A percentile compares a stretch with the other conserved stretches of the same genome.
phyloP scores from a whole-genome alignment of 192 early-diverging fungal species.

The Rhizoclosmatium sp. region DNA sequence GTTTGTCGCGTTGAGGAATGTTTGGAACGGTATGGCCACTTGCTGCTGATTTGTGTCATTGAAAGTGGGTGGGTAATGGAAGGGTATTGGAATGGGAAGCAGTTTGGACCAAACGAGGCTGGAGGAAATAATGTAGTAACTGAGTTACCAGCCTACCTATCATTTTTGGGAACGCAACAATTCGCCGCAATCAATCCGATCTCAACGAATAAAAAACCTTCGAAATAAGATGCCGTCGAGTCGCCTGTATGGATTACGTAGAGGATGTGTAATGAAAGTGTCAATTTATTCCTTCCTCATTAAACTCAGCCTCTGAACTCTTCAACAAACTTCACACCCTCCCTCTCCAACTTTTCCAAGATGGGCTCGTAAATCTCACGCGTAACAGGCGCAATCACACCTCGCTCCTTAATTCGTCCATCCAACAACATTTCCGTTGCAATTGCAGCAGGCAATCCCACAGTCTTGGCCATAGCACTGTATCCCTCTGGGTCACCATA shows the following conservation, averaged over 20 bases:
- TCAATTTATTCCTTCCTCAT: too few species aligned
- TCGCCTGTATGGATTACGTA: too few species aligned
- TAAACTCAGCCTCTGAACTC: background rate
- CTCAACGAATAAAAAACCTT: too few species aligned
- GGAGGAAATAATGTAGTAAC: too few species aligned
- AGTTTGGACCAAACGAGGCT: slow-evolving; percentile 24
- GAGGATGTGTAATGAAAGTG: too few species aligned
- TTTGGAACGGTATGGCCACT: slow-evolving; percentile 45
- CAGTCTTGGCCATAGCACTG: slow-evolving; percentile 66
- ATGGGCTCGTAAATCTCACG: slow-evolving; percentile 90
- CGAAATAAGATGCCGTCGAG: too few species aligned
- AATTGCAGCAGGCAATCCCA: slow-evolving; percentile 66
- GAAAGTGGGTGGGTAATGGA: slow-evolving; percentile 19
- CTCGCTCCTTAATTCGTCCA: slow-evolving; percentile 62
- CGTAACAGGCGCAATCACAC: slow-evolving; percentile 93
- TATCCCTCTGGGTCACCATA: slow-evolving; percentile 63
- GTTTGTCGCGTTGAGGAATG: slow-evolving; percentile 46
- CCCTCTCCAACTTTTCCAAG: slow-evolving; percentile 84
- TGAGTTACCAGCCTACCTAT: slow-evolving; percentile 23
- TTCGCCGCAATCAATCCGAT: slow-evolving; percentile 31
- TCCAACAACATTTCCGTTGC: slow-evolving; percentile 67
- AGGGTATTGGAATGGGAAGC: slow-evolving; percentile 46
- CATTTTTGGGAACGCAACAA: slow-evolving; percentile 43
- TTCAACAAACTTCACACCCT: slow-evolving; percentile 90
- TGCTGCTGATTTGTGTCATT: slow-evolving; percentile 38